Evolutionary conservation across 108 stramenopile species (phyloP), one percentile per base, ranked within the genome.

Genomic region (Asterionellopsis glacialis): DNA sequence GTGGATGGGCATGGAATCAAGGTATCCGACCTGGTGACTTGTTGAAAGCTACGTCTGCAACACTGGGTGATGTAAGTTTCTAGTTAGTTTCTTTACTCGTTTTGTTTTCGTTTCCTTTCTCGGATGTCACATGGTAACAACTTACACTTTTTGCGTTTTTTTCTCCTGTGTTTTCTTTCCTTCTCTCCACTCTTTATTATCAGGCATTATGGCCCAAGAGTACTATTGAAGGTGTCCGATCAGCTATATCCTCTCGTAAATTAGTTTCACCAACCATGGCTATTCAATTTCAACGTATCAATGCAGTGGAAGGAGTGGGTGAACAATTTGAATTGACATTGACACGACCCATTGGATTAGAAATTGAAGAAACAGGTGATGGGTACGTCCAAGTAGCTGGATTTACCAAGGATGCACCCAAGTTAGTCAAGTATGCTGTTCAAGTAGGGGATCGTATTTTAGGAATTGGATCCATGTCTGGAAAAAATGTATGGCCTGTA

Each of bases 401-500:
- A 41, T 84, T 88, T 45, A 80, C 79, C 11, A 69, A 80, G 7
- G 75, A 84, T 55, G 87, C 87, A 19, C 69, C 74, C 1, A 73
- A 67, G 0, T 50, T 79, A n/a, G 90, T 84, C 9, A 60, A 57
- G 24, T 58, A 74, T 27, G 85, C 81, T 39, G 58, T 92, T 3
- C 72, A 71, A 44, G 58, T 79, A 6, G 90, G 90, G 11, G 90
- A 93, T 71, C 73, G 91, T 27, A 70, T 90, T 12, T 43, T 90
- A 21, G 83, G 87, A 22, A 85, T 91, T 16, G 89, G 85, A 25
- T 82, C 88, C 0, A 78, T 84, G 22, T 43, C 91, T 14, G 93
- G 93, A 19, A 76, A 65, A 15, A 58, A 72, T 25, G 74, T 95
- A 78, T 95, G 93, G 93, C 84, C 90, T 55, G 87, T 90, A 11